Evolutionary conservation across 129 eudicot species (phyloP).

Genomic region (Glebionis coronaria): DNA sequence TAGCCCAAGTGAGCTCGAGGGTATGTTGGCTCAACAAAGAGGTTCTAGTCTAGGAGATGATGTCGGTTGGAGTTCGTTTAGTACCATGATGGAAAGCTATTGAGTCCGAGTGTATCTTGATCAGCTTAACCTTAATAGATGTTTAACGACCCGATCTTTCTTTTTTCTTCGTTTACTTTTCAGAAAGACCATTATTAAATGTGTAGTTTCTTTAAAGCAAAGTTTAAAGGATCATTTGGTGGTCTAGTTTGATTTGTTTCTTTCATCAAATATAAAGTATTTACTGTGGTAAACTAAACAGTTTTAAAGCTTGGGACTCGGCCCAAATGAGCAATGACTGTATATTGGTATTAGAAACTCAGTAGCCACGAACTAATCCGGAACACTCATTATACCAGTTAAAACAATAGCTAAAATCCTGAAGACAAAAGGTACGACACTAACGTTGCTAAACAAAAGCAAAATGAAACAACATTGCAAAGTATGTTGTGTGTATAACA

Average conservation of each 20-base stretch:
- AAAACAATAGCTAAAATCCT: no score
- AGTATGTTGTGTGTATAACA: no score
- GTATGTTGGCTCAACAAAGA: constrained; percentile 22
- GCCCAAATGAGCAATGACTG: no score
- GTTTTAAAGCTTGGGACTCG: no score
- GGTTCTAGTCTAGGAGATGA: constrained; percentile 1
- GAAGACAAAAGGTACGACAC: no score
- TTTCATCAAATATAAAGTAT: constrained; percentile 7
- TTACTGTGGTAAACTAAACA: no score
- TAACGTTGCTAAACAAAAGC: no score
- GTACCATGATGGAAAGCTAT: constrained; percentile 16
- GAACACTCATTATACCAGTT: no score
- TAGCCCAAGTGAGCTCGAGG: constrained; percentile 34
- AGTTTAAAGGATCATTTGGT: background rate
- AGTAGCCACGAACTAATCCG: no score
- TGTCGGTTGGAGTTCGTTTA: constrained; percentile 22
- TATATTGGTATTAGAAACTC: no score
- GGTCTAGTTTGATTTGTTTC: constrained; percentile 8
- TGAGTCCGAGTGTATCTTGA: background rate
- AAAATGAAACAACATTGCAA: no score
- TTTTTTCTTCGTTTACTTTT: background rate
- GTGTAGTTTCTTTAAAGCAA: background rate
- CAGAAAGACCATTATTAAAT: background rate
- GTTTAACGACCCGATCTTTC: constrained; percentile 1
- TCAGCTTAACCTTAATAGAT: background rate